A percentile compares a stretch with the other conserved stretches of the same genome.
Conservation (phyloP, 2,329 filamentous ascomycete species). For the Phyllosticta citribraziliensis region DNA sequence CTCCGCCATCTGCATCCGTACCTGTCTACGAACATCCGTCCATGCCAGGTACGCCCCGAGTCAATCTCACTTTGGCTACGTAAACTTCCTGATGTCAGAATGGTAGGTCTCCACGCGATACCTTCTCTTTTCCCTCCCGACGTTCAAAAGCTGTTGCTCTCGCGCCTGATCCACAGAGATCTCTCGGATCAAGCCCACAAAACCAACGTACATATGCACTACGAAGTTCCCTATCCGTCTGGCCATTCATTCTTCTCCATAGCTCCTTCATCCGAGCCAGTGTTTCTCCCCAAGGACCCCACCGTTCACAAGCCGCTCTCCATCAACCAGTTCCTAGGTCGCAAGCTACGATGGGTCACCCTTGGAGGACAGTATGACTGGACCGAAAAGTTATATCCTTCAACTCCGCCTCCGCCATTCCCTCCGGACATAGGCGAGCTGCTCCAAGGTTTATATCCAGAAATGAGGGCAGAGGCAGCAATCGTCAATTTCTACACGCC, state of each 20-base stretch:
- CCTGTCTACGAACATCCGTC: conserved; percentile 53
- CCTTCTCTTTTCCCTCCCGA: conserved; percentile 62
- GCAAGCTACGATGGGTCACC: conserved; percentile 85
- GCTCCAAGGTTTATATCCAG: conserved; percentile 61
- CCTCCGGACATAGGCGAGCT: conserved; percentile 62
- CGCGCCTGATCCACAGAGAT: conserved; percentile 66
- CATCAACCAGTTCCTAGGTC: conserved; percentile 60
- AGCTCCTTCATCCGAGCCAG: conserved; percentile 11
- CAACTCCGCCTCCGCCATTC: conserved; percentile 57
- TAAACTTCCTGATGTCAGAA: neutral
- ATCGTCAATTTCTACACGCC: conserved; percentile 92
- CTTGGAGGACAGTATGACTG: conserved; percentile 95
- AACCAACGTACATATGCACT: conserved; percentile 86
- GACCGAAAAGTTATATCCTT: conserved; percentile 76
- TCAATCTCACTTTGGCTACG: neutral
- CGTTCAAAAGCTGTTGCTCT: conserved; percentile 61
- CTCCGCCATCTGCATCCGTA: conserved; percentile 11
- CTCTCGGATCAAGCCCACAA: conserved; percentile 63
- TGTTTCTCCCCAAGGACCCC: conserved; percentile 54
- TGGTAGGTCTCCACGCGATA: conserved; percentile 64
- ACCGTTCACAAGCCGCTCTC: conserved; percentile 64
- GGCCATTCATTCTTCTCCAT: conserved; percentile 41
- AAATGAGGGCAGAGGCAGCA: conserved; percentile 73
- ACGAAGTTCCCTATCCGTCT: conserved; percentile 55
- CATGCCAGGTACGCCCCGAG: conserved; percentile 50